Conservation (phyloP, 345 rosid genomes). For the Rubroshorea leprosula region DNA sequence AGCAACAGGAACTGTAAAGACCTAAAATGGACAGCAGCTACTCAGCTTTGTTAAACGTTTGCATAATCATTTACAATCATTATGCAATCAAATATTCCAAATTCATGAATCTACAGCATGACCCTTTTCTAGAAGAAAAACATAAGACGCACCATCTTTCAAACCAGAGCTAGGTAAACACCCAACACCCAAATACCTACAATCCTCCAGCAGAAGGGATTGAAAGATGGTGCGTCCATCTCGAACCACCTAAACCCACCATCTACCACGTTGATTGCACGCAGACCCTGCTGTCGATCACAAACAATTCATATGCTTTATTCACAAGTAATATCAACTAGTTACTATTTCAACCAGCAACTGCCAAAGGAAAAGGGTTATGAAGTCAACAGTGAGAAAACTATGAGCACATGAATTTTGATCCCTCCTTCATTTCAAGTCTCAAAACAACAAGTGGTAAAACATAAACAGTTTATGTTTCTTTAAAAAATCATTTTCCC, state of each 20-base stretch:
- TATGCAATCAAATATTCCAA: neutral
- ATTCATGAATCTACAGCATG: neutral
- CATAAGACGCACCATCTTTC: slow-evolving; percentile 27
- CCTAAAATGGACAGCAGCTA: slow-evolving; percentile 32
- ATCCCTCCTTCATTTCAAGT: no score
- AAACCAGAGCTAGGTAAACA: slow-evolving; percentile 96
- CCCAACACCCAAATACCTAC: slow-evolving; percentile 68
- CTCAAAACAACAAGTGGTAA: no score
- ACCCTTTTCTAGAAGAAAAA: neutral
- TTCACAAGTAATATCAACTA: neutral
- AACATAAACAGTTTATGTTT: no score
- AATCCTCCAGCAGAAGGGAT: slow-evolving; percentile 89
- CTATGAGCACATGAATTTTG: no score
- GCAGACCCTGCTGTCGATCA: slow-evolving; percentile 44
- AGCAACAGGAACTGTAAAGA: slow-evolving; percentile 75
- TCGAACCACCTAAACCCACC: slow-evolving; percentile 96
- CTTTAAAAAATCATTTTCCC: no score
- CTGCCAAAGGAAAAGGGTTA: no score
- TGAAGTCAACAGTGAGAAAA: no score
- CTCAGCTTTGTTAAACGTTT: slow-evolving; percentile 1
- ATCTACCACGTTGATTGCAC: slow-evolving; percentile 86
- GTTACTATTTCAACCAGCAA: neutral
- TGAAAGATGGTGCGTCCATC: slow-evolving; percentile 88
- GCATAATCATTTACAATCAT: neutral
- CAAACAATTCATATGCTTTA: neutral